Percentiles rank a stretch among this genome's conserved stretches.
phyloP scores from a whole-genome alignment of 2,329 filamentous ascomycete species.

The Clonostachys rhizophaga region DNA sequence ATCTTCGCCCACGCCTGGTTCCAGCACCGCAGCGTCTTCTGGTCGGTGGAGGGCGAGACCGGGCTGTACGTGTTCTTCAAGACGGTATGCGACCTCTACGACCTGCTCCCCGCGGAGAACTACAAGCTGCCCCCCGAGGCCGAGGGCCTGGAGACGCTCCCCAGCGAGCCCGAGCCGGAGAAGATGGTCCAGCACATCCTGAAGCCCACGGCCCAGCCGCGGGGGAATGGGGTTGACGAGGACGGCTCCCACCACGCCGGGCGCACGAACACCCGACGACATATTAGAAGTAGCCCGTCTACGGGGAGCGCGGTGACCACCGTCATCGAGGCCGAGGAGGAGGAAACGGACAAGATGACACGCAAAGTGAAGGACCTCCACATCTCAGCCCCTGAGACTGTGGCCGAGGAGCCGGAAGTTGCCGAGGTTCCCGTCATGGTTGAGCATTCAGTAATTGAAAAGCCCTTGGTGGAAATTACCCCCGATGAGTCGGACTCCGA shows the following conservation, averaged over 20 bases:
- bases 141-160: conserved; percentile 66
- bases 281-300: conserved; percentile 75
- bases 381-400: conserved; percentile 49
- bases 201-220: conserved; percentile 22
- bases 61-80: conserved; percentile 97
- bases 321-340: conserved; percentile 79
- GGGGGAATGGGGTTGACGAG: not conserved
- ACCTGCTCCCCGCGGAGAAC: conserved; percentile 85
- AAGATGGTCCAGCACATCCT: conserved; percentile 26
- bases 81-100: conserved; percentile 89
- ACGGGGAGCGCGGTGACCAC: conserved; percentile 75
- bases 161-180: conserved; percentile 33
- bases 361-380: conserved; percentile 40
- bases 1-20: conserved; percentile 99
- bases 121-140: conserved; percentile 94
- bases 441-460: conserved; percentile 13
- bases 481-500: conserved; percentile 2
- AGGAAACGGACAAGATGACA: conserved; percentile 48
- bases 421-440: conserved; percentile 35
- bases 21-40: conserved; percentile 91
- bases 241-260: conserved; percentile 48
- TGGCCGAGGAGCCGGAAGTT: conserved; percentile 44
- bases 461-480: not conserved
- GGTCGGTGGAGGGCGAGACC: conserved; percentile 86
- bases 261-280: conserved; percentile 71